Base-by-base conservation (phyloP, 78 protist species). In the Bodo saltans region DNA sequence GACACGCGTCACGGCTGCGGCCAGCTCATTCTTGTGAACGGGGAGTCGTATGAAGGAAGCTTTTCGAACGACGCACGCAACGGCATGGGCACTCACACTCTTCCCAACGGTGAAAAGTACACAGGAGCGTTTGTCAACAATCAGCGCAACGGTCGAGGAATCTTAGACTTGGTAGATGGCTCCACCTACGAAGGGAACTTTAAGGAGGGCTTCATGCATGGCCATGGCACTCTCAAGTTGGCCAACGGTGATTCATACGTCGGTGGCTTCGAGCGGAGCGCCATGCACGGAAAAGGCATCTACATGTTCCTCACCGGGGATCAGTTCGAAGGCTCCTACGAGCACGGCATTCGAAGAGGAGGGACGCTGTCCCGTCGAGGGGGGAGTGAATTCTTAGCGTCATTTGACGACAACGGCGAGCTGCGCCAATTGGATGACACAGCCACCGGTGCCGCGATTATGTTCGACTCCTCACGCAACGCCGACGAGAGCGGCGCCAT, bases 161-260 rank as follows among this genome's bases (percentile, higher is more conserved):
- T 0, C 33, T 83, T 87, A 60, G 68, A 73, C 42, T 42, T 42
- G 12, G 53, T n/a, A 29, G 42, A 60, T 12, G 86, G 86, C 28
- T 17, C 32, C 8, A 23, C 17, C 38, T 83, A 69, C 68, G 90
- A 90, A 38, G 92, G 92, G 3, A 70, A 70, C 37, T 89, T 80
- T 38, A 11, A 40, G 28, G 60, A 83, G 2, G 74, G 74, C 37
- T 11, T 3, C 41, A 52, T 32, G 78, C 81, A 83, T 25, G 86
- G 86, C 38, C 11, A 23, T 12, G 79, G 79, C 33, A 74, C 33
- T 53, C 35, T 74, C 11, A 12, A 12, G 4, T 74, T 32, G 34
- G 8, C 74, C 8, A 37, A 35, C 74, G 74, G 40, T 23, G 74
- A 71, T 38, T 21, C 26, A 28, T 74, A 29, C 68, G 79, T 32